phyloP scores from a whole-genome alignment of 768 basidiomycete species.

The Boletus bicolor region DNA sequence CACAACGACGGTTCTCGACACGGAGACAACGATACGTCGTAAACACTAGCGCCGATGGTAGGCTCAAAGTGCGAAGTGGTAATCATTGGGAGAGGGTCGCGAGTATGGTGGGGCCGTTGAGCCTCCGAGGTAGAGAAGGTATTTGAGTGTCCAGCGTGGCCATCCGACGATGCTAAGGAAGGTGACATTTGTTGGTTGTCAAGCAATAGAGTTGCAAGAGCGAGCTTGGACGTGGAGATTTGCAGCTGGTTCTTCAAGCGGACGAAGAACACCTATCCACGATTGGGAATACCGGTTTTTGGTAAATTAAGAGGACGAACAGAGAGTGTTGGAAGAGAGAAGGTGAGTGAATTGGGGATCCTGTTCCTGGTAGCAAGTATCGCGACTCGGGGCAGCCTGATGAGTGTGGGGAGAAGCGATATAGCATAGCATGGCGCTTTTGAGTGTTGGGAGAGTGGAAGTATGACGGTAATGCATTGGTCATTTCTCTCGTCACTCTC shows the following conservation, averaged over 20 bases:
- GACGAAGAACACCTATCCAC: slow-evolving; percentile 14
- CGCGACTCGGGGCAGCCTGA: not conserved
- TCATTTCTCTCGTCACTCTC: slow-evolving; percentile 27
- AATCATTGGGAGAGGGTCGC: slow-evolving; percentile 20
- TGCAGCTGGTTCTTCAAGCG: slow-evolving; percentile 25
- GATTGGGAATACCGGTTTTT: slow-evolving; percentile 19
- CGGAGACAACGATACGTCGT: slow-evolving; percentile 4
- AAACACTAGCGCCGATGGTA: not conserved
- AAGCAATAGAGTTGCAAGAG: slow-evolving; percentile 25
- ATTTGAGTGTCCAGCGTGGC: slow-evolving; percentile 25
- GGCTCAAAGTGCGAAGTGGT: slow-evolving; percentile 3
- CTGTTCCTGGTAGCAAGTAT: slow-evolving; percentile 11
- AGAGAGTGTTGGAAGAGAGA: slow-evolving; percentile 13
- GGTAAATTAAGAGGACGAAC: slow-evolving; percentile 13
- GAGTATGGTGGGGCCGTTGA: not conserved
- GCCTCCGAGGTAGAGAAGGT: slow-evolving; percentile 7
- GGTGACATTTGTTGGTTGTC: slow-evolving; percentile 35
- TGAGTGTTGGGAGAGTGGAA: slow-evolving; percentile 17
- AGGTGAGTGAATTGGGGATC: slow-evolving; percentile 3
- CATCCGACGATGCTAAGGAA: slow-evolving; percentile 20
- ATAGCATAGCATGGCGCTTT: slow-evolving; percentile 17
- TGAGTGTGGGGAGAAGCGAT: not conserved
- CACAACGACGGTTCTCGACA: slow-evolving; percentile 7
- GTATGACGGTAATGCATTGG: slow-evolving; percentile 24
- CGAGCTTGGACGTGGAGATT: slow-evolving; percentile 23